Conservation (phyloP, 305 asterid species). For the Fraxinus baroniana region DNA sequence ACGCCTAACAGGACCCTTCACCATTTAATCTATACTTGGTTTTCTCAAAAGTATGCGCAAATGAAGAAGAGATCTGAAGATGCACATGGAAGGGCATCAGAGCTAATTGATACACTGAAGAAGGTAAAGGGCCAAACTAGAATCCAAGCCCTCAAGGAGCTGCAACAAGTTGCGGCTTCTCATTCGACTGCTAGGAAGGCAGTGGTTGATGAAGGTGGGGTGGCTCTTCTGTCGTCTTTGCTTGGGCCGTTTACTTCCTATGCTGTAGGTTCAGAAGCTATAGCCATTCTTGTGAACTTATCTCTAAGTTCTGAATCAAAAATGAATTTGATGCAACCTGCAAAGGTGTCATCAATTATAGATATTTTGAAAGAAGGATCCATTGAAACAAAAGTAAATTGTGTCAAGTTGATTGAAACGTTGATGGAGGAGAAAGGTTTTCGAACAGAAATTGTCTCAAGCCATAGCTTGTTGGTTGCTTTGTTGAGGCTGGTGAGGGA, state of each 20-base stretch:
- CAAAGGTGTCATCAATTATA: conserved; percentile 45
- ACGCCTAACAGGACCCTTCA: conserved; percentile 56
- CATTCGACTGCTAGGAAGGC: conserved; percentile 54
- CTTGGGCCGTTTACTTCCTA: conserved; percentile 67
- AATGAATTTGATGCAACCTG: conserved; percentile 54
- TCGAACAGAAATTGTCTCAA: conserved; percentile 40
- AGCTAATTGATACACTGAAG: conserved; percentile 43
- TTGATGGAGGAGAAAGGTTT: conserved; percentile 56
- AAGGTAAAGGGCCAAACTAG: conserved; percentile 57
- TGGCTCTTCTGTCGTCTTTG: conserved; percentile 41
- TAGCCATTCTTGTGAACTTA: conserved; percentile 51
- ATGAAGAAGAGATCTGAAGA: conserved; percentile 59
- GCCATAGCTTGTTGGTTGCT: conserved; percentile 59
- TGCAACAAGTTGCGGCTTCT: conserved; percentile 33
- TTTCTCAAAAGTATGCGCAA: conserved; percentile 50
- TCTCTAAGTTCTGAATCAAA: conserved; percentile 39
- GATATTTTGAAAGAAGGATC: conserved; percentile 58
- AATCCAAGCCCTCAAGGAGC: conserved; percentile 51
- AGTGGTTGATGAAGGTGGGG: conserved; percentile 55
- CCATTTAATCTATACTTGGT: conserved; percentile 53
- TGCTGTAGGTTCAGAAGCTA: conserved; percentile 56
- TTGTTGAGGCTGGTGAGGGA: conserved; percentile 64
- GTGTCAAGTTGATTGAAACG: conserved; percentile 39
- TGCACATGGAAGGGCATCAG: conserved; percentile 48
- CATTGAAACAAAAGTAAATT: conserved; percentile 50